phyloP scores from a whole-genome alignment of 1,284 basidiomycete genomes.

The Irpex sp. region DNA sequence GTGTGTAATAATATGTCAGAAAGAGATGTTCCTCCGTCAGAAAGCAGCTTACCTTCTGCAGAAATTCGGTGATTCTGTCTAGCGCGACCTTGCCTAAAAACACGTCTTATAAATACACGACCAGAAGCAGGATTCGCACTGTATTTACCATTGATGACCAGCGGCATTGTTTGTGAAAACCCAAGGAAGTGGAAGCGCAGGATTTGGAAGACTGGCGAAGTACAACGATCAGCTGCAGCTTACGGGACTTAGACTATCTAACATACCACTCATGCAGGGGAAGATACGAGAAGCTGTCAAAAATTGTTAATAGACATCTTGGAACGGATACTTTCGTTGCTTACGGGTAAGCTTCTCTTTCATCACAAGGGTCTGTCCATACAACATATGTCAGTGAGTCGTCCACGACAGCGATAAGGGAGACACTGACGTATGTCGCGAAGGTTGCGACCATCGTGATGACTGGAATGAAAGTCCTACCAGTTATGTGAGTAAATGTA shows the following conservation, averaged over 20 bases:
- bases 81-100: not conserved
- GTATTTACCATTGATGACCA: conserved; percentile 45
- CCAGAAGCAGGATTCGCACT: conserved; percentile 26
- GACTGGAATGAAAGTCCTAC: conserved; percentile 52
- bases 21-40: no score
- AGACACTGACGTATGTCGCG: conserved; percentile 40
- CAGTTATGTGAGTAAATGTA: conserved; percentile 3
- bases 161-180: conserved; percentile 33
- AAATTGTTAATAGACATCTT: not conserved
- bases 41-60: conserved; percentile 1
- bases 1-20: no score
- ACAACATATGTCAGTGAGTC: not conserved
- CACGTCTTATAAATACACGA: conserved; percentile 15
- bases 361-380: conserved; percentile 28
- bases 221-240: not conserved
- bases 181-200: not conserved
- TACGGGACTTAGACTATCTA: not conserved
- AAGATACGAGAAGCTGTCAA: conserved; percentile 31
- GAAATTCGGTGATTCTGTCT: not conserved
- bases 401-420: no score
- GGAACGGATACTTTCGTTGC: conserved; percentile 16
- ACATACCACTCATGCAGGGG: conserved; percentile 33
- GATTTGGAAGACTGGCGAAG: not conserved
- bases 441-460: conserved; percentile 66
- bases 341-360: conserved; percentile 24